A percentile compares a stretch with the other conserved stretches of the same genome.
Evolutionary conservation across 257 asterid genomes (phyloP).

Genomic region (Eucommia ulmoides): DNA sequence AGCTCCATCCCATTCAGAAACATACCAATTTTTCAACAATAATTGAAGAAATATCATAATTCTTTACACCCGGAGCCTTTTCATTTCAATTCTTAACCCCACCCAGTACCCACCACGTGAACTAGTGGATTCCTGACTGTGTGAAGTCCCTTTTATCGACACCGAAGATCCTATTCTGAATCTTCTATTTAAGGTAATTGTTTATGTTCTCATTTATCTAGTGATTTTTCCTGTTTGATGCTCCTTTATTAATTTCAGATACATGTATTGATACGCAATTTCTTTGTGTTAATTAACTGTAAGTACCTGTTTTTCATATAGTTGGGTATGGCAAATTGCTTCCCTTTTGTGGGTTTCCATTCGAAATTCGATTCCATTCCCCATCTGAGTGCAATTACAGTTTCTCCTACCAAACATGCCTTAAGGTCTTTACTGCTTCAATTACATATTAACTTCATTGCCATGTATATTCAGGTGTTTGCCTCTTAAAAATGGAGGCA

Average conservation of each 20-base stretch:
- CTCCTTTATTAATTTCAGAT: too few relatives aligned
- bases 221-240: too few relatives aligned
- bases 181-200: too few relatives aligned
- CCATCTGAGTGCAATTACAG: background rate
- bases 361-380: background rate
- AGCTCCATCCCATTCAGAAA: background rate
- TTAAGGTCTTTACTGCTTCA: background rate
- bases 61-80: background rate
- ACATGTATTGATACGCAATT: too few relatives aligned
- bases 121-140: too few relatives aligned
- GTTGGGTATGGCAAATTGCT: background rate
- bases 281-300: too few relatives aligned
- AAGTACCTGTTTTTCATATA: background rate
- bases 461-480: constrained; percentile 17
- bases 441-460: background rate
- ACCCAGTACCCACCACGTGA: too few relatives aligned
- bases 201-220: too few relatives aligned
- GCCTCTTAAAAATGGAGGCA: constrained; percentile 38
- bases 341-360: background rate
- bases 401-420: too few relatives aligned
- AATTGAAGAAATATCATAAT: background rate
- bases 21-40: background rate
- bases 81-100: too few relatives aligned
- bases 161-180: too few relatives aligned
- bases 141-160: too few relatives aligned